Conservation (phyloP, 1,284 basidiomycete species). For the Exobasidium rhododendri region DNA sequence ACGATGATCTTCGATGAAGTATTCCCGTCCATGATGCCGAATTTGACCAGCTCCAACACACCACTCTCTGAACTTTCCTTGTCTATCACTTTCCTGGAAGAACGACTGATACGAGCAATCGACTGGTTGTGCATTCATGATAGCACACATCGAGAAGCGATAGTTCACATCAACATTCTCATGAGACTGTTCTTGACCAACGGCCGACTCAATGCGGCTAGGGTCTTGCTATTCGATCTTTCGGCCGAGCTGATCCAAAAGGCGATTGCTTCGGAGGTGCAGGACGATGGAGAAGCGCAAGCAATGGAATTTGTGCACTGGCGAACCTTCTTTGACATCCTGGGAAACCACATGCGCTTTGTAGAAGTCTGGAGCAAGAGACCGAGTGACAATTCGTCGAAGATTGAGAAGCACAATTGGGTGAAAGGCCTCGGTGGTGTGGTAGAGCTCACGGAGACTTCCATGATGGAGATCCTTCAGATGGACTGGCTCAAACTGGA, state of each 20-base stretch:
- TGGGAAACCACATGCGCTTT: constrained; percentile 37
- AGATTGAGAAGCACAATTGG: constrained; percentile 36
- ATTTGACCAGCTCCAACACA: not conserved
- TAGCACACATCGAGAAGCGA: constrained; percentile 44
- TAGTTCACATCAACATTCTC: constrained; percentile 47
- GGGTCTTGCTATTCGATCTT: constrained; percentile 39
- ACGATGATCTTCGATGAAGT: constrained; percentile 62
- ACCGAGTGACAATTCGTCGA: constrained; percentile 22
- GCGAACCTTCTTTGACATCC: constrained; percentile 46
- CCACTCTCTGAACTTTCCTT: constrained; percentile 2
- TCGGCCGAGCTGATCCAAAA: constrained; percentile 35
- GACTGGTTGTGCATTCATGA: constrained; percentile 84
- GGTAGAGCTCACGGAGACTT: constrained; percentile 56
- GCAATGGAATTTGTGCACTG: constrained; percentile 45
- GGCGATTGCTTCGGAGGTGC: constrained; percentile 21
- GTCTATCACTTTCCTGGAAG: constrained; percentile 26
- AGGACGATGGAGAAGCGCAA: constrained; percentile 29
- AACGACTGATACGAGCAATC: constrained; percentile 73
- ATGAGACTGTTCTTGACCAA: constrained; percentile 42
- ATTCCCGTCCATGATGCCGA: constrained; percentile 58
- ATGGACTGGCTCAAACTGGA: constrained; percentile 53
- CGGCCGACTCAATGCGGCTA: constrained; percentile 46
- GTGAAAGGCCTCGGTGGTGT: constrained; percentile 31
- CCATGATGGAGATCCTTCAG: constrained; percentile 57
- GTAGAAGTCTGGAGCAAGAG: constrained; percentile 37